Evolutionary conservation across 768 basidiomycete species (phyloP).

Genomic region (Macrocybe gigantea): DNA sequence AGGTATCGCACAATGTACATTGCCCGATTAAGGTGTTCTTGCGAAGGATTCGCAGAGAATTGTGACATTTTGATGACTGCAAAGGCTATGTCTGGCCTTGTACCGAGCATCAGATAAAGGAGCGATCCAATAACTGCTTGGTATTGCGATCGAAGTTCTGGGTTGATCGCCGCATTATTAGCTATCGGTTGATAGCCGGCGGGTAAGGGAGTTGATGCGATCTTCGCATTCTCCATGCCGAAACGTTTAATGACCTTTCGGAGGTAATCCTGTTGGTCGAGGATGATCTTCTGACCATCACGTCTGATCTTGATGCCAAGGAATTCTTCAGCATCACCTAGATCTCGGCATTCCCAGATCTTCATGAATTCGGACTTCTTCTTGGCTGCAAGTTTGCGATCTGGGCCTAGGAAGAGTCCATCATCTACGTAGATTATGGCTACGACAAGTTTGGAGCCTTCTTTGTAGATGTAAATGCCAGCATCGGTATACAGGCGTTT

Average conservation of each 20-base stretch:
- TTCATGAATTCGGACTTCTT: conserved; percentile 11
- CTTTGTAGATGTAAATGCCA: conserved; percentile 7
- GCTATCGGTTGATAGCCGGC: not conserved
- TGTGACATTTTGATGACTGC: conserved; percentile 6
- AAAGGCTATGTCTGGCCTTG: conserved; percentile 12
- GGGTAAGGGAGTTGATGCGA: not conserved
- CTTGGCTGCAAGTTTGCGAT: not conserved
- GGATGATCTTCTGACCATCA: not conserved
- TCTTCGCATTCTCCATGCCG: conserved; percentile 5
- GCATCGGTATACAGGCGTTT: conserved; percentile 1
- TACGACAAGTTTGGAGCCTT: conserved; percentile 3
- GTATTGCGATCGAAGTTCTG: conserved; percentile 1
- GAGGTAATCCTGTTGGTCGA: conserved; percentile 13
- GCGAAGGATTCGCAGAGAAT: conserved; percentile 14
- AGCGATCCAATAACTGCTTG: conserved; percentile 12
- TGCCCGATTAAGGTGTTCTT: conserved; percentile 12
- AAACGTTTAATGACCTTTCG: conserved; percentile 2
- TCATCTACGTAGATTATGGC: conserved; percentile 10
- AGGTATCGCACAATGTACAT: conserved; percentile 16
- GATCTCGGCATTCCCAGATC: conserved; percentile 17
- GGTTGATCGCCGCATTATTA: not conserved
- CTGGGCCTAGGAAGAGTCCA: conserved; percentile 4
- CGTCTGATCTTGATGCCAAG: conserved; percentile 10
- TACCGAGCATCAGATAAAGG: conserved; percentile 17
- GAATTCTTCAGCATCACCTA: conserved; percentile 13